These are phyloP conservation scores for Globisporangium yorkense DNA, from an alignment of 352 stramenopile species.

Conservation along the genomic window DNA sequence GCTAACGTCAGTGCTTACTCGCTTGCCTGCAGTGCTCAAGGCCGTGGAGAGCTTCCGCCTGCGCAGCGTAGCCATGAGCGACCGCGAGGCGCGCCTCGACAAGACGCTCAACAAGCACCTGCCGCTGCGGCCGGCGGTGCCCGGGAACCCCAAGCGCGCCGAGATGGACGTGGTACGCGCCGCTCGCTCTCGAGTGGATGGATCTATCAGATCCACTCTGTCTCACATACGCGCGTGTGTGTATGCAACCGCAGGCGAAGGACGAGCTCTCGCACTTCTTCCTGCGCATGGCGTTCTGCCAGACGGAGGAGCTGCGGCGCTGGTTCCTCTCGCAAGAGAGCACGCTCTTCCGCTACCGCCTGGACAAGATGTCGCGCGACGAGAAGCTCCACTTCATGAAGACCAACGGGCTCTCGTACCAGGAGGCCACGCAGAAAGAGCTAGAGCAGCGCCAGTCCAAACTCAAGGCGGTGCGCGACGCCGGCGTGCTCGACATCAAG, in stretches of 20 bases:
- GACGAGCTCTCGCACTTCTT: constrained; percentile 98
- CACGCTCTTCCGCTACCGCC: constrained; percentile 90
- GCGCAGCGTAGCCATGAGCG: constrained; percentile 60
- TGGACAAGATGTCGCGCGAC: constrained; percentile 88
- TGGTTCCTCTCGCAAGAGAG: constrained; percentile 97
- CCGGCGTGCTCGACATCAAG: constrained; percentile 37
- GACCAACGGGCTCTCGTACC: constrained; percentile 73
- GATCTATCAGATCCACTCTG: neutral
- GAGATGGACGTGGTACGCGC: constrained; percentile 49
- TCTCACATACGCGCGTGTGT: neutral
- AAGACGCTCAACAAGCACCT: constrained; percentile 86
- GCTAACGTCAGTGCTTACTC: neutral
- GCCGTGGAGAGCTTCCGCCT: constrained; percentile 85
- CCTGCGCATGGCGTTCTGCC: constrained; percentile 96
- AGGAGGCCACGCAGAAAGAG: constrained; percentile 61
- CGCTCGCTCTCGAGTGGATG: neutral
- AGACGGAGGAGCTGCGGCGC: constrained; percentile 95
- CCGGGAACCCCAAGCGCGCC: constrained; percentile 37
- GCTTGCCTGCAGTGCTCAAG: constrained; percentile 48
- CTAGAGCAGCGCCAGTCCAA: constrained; percentile 53
- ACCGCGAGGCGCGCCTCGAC: constrained; percentile 69
- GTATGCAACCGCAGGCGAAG: constrained; percentile 46
- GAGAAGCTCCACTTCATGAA: constrained; percentile 88
- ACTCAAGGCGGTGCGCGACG: constrained; percentile 68
- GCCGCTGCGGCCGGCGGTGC: constrained; percentile 44